These are phyloP conservation scores for Globisporangium echinulatum DNA, from an alignment of 352 stramenopile species.

Conservation along the genomic window DNA sequence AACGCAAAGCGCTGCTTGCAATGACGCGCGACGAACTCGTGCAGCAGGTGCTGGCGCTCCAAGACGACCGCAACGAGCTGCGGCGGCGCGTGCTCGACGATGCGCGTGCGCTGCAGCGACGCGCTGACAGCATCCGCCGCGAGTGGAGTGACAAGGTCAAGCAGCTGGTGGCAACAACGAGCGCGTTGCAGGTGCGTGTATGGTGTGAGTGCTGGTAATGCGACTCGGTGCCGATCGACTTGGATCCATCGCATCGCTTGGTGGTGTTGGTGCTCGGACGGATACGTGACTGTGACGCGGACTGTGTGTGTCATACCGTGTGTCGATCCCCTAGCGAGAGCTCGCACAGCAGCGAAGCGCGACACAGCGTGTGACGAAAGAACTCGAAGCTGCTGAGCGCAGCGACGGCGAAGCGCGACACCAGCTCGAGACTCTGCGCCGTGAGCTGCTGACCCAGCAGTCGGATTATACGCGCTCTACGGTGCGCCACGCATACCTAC, in stretches of 20 bases:
- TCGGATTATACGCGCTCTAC: constrained; percentile 20
- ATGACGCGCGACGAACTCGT: constrained; percentile 46
- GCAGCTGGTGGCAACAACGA: constrained; percentile 31
- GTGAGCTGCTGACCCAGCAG: constrained; percentile 27
- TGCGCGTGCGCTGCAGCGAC: constrained; percentile 32
- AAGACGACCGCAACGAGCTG: constrained; percentile 40
- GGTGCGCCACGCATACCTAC: constrained; percentile 1
- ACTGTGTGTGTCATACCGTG: neutral
- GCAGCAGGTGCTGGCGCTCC: constrained; percentile 23
- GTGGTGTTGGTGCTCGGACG: too few species aligned
- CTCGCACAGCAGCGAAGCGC: constrained; percentile 13
- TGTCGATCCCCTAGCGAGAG: constrained; percentile 11
- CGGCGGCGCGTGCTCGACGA: constrained; percentile 30
- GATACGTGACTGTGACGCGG: too few species aligned
- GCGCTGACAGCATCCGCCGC: constrained; percentile 25
- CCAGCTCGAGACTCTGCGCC: constrained; percentile 32
- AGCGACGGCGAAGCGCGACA: constrained; percentile 21
- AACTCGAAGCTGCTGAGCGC: constrained; percentile 23
- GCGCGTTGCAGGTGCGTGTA: constrained; percentile 22
- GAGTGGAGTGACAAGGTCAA: constrained; percentile 43
- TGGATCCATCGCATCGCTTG: too few species aligned
- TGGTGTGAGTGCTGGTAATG: neutral
- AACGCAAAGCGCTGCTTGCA: constrained; percentile 15
- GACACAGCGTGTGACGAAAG: constrained; percentile 12
- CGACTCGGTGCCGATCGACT: too few species aligned